Conservation (phyloP, 2,329 filamentous ascomycete genomes). For the Colletotrichum nymphaeae region DNA sequence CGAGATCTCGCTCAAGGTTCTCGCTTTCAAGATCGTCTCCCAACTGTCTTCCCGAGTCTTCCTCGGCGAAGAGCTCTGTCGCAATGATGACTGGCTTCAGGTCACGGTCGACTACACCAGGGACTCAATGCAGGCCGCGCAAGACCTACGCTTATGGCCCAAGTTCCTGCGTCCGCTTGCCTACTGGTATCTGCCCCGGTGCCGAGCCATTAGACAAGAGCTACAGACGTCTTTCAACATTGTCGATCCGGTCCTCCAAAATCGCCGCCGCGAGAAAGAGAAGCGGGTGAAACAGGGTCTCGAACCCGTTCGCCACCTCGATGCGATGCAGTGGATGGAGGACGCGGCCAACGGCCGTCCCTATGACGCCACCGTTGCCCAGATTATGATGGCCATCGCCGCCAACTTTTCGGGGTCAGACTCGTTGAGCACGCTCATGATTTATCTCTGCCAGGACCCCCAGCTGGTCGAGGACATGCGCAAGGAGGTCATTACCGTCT, state of each 20-base stretch:
- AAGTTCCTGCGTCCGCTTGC: slow-evolving; percentile 51
- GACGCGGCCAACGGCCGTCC: slow-evolving; percentile 59
- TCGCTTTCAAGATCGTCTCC: slow-evolving; percentile 49
- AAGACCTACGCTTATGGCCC: slow-evolving; percentile 54
- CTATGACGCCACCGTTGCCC: slow-evolving; percentile 75
- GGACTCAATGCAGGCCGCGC: slow-evolving; percentile 48
- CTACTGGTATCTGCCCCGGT: slow-evolving; percentile 55
- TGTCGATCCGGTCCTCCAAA: slow-evolving; percentile 44
- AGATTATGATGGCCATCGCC: slow-evolving; percentile 79
- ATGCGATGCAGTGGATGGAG: slow-evolving; percentile 57
- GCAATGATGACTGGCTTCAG: slow-evolving; percentile 58
- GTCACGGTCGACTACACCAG: slow-evolving; percentile 55
- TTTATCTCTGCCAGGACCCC: slow-evolving; percentile 50
- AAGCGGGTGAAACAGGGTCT: slow-evolving; percentile 29
- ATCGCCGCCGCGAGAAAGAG: slow-evolving; percentile 43
- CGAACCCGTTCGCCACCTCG: slow-evolving; percentile 39
- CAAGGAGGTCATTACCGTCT: slow-evolving; percentile 51
- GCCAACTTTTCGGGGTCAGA: slow-evolving; percentile 56
- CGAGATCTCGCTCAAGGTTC: slow-evolving; percentile 4
- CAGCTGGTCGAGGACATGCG: slow-evolving; percentile 53
- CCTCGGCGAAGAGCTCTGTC: slow-evolving; percentile 55
- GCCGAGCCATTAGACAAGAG: slow-evolving; percentile 48
- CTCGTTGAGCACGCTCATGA: slow-evolving; percentile 47
- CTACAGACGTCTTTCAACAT: slow-evolving; percentile 50
- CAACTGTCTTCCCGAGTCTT: slow-evolving; percentile 61